These are phyloP conservation scores for Globisporangium canariense DNA, from an alignment of 352 stramenopile species.

Conservation along the genomic window DNA sequence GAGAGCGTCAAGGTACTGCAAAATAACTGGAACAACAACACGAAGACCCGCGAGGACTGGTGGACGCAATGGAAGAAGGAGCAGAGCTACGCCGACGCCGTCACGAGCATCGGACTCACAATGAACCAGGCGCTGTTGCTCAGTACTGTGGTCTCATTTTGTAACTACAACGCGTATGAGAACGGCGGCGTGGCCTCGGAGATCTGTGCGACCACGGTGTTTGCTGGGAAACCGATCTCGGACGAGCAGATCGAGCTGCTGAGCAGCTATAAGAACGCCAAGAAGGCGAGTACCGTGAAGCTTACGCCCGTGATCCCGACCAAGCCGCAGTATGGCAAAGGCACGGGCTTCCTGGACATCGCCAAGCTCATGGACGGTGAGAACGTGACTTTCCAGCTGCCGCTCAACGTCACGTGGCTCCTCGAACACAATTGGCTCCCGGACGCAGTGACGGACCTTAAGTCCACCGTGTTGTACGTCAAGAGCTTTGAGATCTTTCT, in stretches of 20 bases:
- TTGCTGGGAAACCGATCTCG: constrained; percentile 1
- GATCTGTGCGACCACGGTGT: not conserved
- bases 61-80: constrained; percentile 7
- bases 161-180: constrained; percentile 4
- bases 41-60: constrained; percentile 3
- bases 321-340: constrained; percentile 4
- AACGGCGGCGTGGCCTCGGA: not conserved
- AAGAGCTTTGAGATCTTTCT: constrained; percentile 5
- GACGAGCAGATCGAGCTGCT: not conserved
- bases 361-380: constrained; percentile 3
- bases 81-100: not conserved
- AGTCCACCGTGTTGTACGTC: not conserved
- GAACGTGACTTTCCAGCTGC: constrained; percentile 1
- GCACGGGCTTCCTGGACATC: constrained; percentile 5
- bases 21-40: constrained; percentile 4
- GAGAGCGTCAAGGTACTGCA: not conserved
- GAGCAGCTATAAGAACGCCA: constrained; percentile 4
- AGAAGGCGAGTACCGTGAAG: not conserved
- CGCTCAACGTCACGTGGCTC: constrained; percentile 2
- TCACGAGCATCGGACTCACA: constrained; percentile 2
- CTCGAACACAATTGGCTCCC: not conserved
- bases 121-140: constrained; percentile 7
- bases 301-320: constrained; percentile 1
- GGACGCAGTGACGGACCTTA: not conserved
- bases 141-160: constrained; percentile 1